Evolutionary conservation across 1,139 yeast species (phyloP).

Genomic region (Saccharomyces pastorianus): DNA sequence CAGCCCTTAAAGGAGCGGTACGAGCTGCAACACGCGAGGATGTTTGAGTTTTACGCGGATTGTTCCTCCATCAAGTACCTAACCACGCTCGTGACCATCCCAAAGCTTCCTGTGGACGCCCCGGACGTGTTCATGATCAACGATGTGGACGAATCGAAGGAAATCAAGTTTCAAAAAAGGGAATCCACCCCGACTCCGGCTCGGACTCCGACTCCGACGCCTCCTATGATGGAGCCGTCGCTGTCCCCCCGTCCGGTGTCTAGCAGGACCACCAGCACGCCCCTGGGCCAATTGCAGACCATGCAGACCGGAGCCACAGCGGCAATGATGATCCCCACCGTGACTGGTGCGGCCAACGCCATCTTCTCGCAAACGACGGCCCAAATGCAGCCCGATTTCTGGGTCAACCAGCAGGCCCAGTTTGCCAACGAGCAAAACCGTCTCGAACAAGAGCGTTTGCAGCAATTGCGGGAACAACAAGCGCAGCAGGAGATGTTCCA

Average conservation of each 20-base stretch:
- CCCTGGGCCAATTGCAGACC: background rate
- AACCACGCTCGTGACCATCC: constrained; percentile 78
- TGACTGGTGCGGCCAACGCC: constrained; percentile 3
- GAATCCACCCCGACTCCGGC: constrained; percentile 3
- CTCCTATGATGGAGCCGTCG: background rate
- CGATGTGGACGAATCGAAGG: constrained; percentile 4
- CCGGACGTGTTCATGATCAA: constrained; percentile 32
- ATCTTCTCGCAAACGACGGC: constrained; percentile 4
- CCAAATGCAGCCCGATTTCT: constrained; percentile 34
- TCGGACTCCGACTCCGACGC: constrained; percentile 1
- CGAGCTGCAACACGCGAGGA: constrained; percentile 67
- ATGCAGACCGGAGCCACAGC: constrained; percentile 6
- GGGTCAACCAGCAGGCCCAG: constrained; percentile 39
- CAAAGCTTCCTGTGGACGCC: constrained; percentile 68
- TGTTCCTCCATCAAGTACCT: constrained; percentile 79
- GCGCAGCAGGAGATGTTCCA: constrained; percentile 74
- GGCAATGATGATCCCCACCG: constrained; percentile 11
- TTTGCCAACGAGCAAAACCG: constrained; percentile 41
- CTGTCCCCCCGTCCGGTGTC: background rate
- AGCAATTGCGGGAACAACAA: constrained; percentile 51
- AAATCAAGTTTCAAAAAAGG: constrained; percentile 9
- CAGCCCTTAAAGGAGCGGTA: constrained; percentile 68
- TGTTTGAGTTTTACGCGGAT: constrained; percentile 83
- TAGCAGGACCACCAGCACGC: background rate
- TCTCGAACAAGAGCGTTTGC: constrained; percentile 42